A percentile compares a stretch with the other conserved stretches of the same genome.
Conservation (phyloP, 768 basidiomycete species). For the Tulasnella sp. region DNA sequence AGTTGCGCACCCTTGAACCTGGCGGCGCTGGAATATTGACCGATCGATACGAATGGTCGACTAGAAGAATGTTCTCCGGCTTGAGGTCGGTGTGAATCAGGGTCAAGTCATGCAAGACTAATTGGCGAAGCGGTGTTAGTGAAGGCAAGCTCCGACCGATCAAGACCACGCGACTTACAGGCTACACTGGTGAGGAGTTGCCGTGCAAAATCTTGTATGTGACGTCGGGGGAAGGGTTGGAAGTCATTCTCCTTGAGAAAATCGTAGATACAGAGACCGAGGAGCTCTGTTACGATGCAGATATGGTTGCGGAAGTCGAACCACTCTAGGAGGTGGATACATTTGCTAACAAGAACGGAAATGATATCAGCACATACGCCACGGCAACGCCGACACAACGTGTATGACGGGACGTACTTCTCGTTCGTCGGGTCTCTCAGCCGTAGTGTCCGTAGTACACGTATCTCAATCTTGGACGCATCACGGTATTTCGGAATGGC, state of each 20-base stretch:
- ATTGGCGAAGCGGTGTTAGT: constrained; percentile 14
- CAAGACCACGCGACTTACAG: constrained; percentile 45
- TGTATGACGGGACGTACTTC: constrained; percentile 47
- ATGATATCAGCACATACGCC: not conserved
- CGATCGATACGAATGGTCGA: constrained; percentile 54
- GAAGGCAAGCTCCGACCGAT: not conserved
- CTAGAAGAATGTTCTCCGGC: constrained; percentile 95
- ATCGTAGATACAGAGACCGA: constrained; percentile 97
- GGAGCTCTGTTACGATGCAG: constrained; percentile 88
- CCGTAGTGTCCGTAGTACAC: constrained; percentile 85
- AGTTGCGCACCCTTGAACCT: constrained; percentile 21
- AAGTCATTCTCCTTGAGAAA: constrained; percentile 98
- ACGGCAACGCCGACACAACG: not conserved
- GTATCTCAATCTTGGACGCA: constrained; percentile 95
- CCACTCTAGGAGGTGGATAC: constrained; percentile 87
- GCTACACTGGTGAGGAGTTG: constrained; percentile 88
- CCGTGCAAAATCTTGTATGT: constrained; percentile 91
- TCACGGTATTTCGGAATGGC: constrained; percentile 98
- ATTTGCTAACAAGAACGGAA: constrained; percentile 54
- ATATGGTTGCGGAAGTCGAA: constrained; percentile 98
- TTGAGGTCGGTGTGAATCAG: constrained; percentile 98
- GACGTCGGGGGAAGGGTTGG: constrained; percentile 87
- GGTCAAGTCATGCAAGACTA: constrained; percentile 83
- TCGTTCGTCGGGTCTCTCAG: constrained; percentile 77
- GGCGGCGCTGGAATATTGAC: constrained; percentile 15